phyloP scores from a whole-genome alignment of 768 basidiomycete species.

The Auricularia auricula-judae region DNA sequence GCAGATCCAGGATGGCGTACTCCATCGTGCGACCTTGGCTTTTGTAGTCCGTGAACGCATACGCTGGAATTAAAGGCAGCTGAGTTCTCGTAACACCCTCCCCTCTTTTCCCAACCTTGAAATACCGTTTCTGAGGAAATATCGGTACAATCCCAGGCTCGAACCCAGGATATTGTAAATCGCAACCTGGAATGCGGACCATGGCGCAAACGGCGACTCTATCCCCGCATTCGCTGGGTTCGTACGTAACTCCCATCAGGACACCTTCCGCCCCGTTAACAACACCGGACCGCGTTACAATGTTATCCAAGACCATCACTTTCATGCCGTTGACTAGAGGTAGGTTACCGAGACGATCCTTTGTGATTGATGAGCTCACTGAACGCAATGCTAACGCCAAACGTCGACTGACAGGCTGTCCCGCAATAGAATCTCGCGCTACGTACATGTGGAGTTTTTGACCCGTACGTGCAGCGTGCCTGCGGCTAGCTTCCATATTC shows the following conservation, averaged over 20 bases:
- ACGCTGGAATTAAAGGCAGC: background rate
- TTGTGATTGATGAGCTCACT: background rate
- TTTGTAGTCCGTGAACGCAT: slow-evolving; percentile 7
- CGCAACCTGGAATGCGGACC: background rate
- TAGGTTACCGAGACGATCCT: background rate
- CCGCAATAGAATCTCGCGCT: background rate
- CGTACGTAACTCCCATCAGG: background rate
- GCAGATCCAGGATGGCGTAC: slow-evolving; percentile 3
- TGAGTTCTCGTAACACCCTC: background rate
- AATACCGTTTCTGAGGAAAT: background rate
- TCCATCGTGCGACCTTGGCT: slow-evolving; percentile 2
- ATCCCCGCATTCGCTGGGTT: background rate
- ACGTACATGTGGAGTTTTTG: background rate
- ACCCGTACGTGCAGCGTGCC: background rate
- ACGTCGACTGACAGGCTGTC: background rate
- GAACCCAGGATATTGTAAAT: background rate
- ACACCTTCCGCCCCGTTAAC: slow-evolving; percentile 4
- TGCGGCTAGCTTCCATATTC: background rate
- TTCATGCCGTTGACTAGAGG: slow-evolving; percentile 3
- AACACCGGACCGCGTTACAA: background rate
- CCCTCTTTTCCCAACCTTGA: background rate
- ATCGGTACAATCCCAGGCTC: background rate
- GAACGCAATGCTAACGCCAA: background rate
- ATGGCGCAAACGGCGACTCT: background rate
- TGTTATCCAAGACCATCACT: slow-evolving; percentile 2